phyloP scores from a whole-genome alignment of 2,329 filamentous ascomycete genomes.

The Aspergillus sp. region DNA sequence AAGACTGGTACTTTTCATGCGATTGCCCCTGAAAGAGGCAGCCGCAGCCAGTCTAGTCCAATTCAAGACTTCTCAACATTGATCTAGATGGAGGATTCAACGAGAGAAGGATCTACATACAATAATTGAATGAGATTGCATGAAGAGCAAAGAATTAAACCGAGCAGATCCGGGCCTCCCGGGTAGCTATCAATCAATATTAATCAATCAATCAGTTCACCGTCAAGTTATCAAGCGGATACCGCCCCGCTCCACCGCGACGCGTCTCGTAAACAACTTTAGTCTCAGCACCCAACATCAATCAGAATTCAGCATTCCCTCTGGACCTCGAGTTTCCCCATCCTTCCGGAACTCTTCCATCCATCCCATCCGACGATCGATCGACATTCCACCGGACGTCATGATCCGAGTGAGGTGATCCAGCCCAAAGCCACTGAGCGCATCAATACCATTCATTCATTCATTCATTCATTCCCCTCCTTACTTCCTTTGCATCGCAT shows the following conservation, averaged over 20 bases:
- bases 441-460: not conserved
- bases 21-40: too few species aligned
- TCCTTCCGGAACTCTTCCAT: not conserved
- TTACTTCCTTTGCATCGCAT: not conserved
- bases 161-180: too few species aligned
- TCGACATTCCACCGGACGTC: constrained; percentile 21
- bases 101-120: too few species aligned
- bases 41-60: too few species aligned
- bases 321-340: not conserved
- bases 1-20: too few species aligned
- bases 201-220: too few species aligned
- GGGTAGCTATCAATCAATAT: too few species aligned
- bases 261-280: constrained; percentile 1
- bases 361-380: constrained; percentile 2
- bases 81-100: too few species aligned
- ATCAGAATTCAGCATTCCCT: not conserved
- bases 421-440: not conserved
- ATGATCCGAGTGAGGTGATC: constrained; percentile 20
- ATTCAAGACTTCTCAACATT: too few species aligned
- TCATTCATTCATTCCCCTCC: too few species aligned
- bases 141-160: not conserved
- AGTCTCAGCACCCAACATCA: not conserved
- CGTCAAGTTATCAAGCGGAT: not conserved
- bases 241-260: constrained; percentile 7
- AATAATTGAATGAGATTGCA: too few species aligned